Evolutionary conservation across 2,329 filamentous ascomycete species (phyloP), one percentile per base, ranked within the genome.

Genomic region (Ophiocordyceps camponoti-saundersi): DNA sequence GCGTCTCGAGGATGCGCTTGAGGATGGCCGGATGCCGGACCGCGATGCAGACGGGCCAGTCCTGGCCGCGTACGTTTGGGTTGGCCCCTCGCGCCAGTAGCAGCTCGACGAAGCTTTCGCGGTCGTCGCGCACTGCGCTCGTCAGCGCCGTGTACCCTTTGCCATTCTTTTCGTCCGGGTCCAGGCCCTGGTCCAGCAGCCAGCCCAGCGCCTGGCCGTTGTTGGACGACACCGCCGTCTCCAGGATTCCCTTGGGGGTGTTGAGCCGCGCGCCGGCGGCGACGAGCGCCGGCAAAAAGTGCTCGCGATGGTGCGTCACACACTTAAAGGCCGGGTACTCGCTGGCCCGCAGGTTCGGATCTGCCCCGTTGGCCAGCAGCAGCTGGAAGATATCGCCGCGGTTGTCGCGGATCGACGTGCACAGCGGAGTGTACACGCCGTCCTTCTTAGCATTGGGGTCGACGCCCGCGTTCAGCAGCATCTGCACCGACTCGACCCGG

Each of bases 21-120:
- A 84, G 69, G 42, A 85, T 72, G 0, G 60, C 58, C 0, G 81
- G 79, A 34, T 76, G 71, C 49, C 68, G 69, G 45, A 83, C 78
- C 0, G 80, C 79, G 74, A 85, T 79, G 58, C 73, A 79, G 12
- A 84, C 68, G 0, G 81, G 81, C 80, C 80, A 85, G 56, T 84
- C 78, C 54, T 81, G 68, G 32, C 80, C 80, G 15, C 79, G 70
- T 18, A 80, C 62, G 47, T 74, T 73, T 5, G 79, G 75, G 50
- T 81, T 75, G 0, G 77, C 79, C 12, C 78, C 78, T 26, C 73
- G 68, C 3, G 64, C 59, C 7, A 82, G 65, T 1, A 82, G 67
- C 12, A 72, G 58, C 39, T 80, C 74, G 21, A 83, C 70, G 53
- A 81, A 66, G 6, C 81, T 77, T 22, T 66, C 56, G 2, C 71